Base-by-base conservation (phyloP, 1,139 yeast genomes). In the Arxiozyma slooffiae region DNA sequence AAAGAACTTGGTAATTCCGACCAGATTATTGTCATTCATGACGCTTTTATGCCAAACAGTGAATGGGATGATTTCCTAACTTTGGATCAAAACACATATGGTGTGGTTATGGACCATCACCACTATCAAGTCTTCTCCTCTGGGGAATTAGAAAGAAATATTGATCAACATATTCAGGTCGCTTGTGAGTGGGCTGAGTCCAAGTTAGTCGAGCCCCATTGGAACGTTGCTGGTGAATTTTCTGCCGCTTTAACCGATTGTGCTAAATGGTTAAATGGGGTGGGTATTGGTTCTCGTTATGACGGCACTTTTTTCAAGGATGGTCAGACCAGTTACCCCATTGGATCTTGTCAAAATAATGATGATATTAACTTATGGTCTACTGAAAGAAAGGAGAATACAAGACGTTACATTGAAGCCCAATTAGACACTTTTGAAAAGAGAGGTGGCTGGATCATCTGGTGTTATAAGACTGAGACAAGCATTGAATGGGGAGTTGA, bases 381-480 rank as follows among this genome's bases (percentile, higher is more conserved):
- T 11, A 57, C 59, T 9, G 60, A 61, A 17, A 71, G 70, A 50
- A 64, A 67, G 57, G 52, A 54, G 38, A 58, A 70, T 50, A 67
- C 77, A 55, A 68, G 79, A 64, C 67, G 69, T 67, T 71, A 73
- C 65, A 64, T 77, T 66, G 74, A 79, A 67, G 73, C 78, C 56
- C 77, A 75, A 61, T 63, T 79, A 59, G 75, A 76, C 52, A 71
- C 76, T 21, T 78, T 75, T 59, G 62, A 66, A n/a, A 50, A 55
- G 26, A 56, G 67, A 49, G 51, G 54, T 2, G 86, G 86, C 2
- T 81, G 84, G 84, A 78, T 79, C 37, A 81, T 81, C 60, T 81
- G 86, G 87, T 78, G 81, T 62, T 81, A 77, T 73, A 81, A 81
- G 65, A 80, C 85, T 2, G 86, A 81, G 60, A 68, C 67, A 48